phyloP scores from a whole-genome alignment of 768 basidiomycete species.

The Saitozyma sp. region DNA sequence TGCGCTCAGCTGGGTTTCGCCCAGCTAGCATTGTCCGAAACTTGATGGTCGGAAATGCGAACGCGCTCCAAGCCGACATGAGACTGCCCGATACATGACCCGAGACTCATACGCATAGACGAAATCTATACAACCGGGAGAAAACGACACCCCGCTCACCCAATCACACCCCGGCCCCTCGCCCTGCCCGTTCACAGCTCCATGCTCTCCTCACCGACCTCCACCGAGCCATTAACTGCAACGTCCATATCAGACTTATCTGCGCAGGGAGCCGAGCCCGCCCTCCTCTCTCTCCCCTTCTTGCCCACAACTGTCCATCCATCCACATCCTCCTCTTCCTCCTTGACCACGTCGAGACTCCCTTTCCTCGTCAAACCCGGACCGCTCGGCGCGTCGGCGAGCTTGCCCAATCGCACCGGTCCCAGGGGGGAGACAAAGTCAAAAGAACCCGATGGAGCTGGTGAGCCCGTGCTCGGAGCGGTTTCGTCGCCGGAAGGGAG shows the following conservation, averaged over 20 bases:
- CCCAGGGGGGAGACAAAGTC: constrained; percentile 49
- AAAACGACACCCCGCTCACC: no score
- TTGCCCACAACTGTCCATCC: constrained; percentile 30
- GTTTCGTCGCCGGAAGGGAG: constrained; percentile 45
- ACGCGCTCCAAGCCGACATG: no score
- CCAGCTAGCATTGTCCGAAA: no score
- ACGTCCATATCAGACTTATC: constrained; percentile 16
- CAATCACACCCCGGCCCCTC: no score
- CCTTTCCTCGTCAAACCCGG: constrained; percentile 13
- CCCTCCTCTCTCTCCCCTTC: constrained; percentile 20
- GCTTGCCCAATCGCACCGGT: constrained; percentile 26
- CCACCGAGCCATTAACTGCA: no score
- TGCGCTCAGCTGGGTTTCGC: no score
- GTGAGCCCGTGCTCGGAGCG: constrained; percentile 21
- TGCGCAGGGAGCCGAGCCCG: constrained; percentile 23
- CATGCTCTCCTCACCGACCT: no score
- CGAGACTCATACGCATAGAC: no score
- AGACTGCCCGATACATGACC: no score
- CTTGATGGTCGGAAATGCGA: no score
- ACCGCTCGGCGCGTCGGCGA: constrained; percentile 8
- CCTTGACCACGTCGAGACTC: constrained; percentile 32
- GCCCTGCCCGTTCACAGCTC: no score
- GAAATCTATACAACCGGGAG: no score
- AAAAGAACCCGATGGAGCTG: constrained; percentile 29
- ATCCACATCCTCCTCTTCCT: constrained; percentile 28